Evolutionary conservation across 2,329 filamentous ascomycete genomes (phyloP).

Genomic region (Clonostachys sp.): DNA sequence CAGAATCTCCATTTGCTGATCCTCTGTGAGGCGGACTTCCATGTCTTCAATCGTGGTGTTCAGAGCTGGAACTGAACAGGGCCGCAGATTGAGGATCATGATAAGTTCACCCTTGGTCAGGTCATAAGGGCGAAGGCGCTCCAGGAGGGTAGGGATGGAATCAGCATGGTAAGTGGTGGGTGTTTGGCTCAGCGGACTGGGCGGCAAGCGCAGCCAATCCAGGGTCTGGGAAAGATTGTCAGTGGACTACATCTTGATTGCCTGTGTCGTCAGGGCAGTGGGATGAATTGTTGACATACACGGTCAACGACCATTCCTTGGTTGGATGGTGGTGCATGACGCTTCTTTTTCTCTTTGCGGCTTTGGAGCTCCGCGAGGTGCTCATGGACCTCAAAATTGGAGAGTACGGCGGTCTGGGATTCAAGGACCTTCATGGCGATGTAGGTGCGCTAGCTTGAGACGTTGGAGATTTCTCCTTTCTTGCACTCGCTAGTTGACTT

Average conservation of each 20-base stretch:
- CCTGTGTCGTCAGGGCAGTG: neutral
- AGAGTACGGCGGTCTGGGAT: slow-evolving; percentile 63
- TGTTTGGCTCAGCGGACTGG: slow-evolving; percentile 50
- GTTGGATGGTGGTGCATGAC: slow-evolving; percentile 46
- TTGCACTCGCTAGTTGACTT: no score
- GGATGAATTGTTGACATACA: slow-evolving; percentile 34
- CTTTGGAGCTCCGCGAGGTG: slow-evolving; percentile 55
- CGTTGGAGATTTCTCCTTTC: no score
- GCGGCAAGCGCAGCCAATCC: slow-evolving; percentile 14
- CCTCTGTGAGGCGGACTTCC: slow-evolving; percentile 52
- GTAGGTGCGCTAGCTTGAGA: neutral
- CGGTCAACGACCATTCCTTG: slow-evolving; percentile 60
- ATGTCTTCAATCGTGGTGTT: slow-evolving; percentile 64
- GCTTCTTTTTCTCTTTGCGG: slow-evolving; percentile 44
- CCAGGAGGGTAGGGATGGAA: slow-evolving; percentile 48
- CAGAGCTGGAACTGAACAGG: slow-evolving; percentile 49
- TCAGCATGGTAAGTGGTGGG: slow-evolving; percentile 47
- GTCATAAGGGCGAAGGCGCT: slow-evolving; percentile 49
- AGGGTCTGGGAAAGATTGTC: neutral
- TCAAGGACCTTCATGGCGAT: slow-evolving; percentile 64
- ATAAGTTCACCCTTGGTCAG: slow-evolving; percentile 65
- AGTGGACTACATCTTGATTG: neutral
- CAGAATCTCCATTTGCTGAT: slow-evolving; percentile 56
- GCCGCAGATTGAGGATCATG: slow-evolving; percentile 64
- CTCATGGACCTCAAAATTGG: slow-evolving; percentile 69